A percentile compares a stretch with the other conserved stretches of the same genome.
These are phyloP conservation scores for Leccinellum rugosiceps DNA, from an alignment of 768 basidiomycete genomes.

Conservation along the genomic window DNA sequence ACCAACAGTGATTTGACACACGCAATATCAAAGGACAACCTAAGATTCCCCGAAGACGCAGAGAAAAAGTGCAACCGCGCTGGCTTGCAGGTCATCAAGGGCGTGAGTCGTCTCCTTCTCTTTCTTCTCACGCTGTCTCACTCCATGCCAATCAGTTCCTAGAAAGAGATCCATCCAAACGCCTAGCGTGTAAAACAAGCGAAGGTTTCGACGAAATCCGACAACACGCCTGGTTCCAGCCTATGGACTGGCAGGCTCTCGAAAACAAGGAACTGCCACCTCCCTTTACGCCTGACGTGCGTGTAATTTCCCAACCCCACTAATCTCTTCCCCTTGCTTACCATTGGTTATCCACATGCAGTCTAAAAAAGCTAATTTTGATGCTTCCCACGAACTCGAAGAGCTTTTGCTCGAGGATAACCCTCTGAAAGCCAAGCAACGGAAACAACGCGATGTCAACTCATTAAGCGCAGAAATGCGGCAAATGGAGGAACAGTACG, in stretches of 20 bases:
- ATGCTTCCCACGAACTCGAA: constrained; percentile 96
- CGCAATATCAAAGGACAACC: constrained; percentile 82
- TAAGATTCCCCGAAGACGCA: constrained; percentile 90
- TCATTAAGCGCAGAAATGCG: constrained; percentile 88
- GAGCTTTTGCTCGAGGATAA: constrained; percentile 96
- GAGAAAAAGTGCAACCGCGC: constrained; percentile 71
- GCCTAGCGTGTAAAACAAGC: constrained; percentile 80
- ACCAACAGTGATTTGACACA: constrained; percentile 92
- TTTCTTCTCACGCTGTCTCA: constrained; percentile 14
- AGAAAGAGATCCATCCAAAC: constrained; percentile 77
- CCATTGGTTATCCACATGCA: constrained; percentile 31
- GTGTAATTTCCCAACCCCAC: constrained; percentile 24
- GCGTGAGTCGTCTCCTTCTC: constrained; percentile 48
- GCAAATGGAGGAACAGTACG: constrained; percentile 97
- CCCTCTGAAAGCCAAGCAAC: constrained; percentile 89
- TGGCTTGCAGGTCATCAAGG: constrained; percentile 77
- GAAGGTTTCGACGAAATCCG: constrained; percentile 80
- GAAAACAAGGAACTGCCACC: constrained; percentile 72
- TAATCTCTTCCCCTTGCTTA: background rate
- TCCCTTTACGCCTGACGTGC: constrained; percentile 87
- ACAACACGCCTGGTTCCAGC: constrained; percentile 79
- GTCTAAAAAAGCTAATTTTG: constrained; percentile 99
- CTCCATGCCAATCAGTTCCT: constrained; percentile 63
- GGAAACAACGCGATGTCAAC: constrained; percentile 83
- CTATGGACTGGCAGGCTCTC: constrained; percentile 87